Evolutionary conservation across 2,329 filamentous ascomycete species (phyloP).

Genomic region (Neophaeococcomyces mojaviensis): DNA sequence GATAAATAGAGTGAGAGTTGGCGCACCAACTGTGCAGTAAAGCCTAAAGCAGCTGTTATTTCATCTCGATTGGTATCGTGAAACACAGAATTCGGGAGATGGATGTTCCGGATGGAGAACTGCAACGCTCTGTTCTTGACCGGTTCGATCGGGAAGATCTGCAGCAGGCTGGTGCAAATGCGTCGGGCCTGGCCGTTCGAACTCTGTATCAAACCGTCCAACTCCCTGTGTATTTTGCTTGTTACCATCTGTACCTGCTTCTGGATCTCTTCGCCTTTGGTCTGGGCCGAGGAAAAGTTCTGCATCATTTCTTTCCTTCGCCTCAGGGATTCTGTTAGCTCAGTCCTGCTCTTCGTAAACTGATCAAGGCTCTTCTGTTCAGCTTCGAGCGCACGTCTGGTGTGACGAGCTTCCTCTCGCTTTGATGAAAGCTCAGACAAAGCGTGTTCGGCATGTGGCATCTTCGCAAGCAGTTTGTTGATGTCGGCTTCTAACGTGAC

Average conservation of each 20-base stretch:
- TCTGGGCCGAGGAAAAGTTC: conserved; percentile 9
- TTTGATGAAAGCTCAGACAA: conserved; percentile 2
- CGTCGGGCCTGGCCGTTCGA: conserved; percentile 81
- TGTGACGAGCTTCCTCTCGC: conserved; percentile 7
- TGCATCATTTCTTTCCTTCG: conserved; percentile 14
- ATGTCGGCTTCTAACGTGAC: conserved; percentile 72
- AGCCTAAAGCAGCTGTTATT: conserved; percentile 73
- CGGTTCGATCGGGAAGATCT: conserved; percentile 75
- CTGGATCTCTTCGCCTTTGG: not conserved
- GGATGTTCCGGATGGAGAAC: conserved; percentile 74
- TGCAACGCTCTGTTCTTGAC: conserved; percentile 57
- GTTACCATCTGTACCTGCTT: not conserved
- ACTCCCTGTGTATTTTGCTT: not conserved
- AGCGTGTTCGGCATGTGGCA: conserved; percentile 10
- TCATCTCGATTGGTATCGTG: conserved; percentile 63
- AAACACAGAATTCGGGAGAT: conserved; percentile 72
- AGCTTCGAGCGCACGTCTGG: conserved; percentile 12
- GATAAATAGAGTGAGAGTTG: conserved; percentile 75
- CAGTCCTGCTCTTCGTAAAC: conserved; percentile 29
- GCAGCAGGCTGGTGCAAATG: conserved; percentile 73
- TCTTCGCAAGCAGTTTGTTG: conserved; percentile 34
- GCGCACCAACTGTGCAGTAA: conserved; percentile 67
- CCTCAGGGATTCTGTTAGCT: conserved; percentile 38
- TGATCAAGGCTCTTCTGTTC: conserved; percentile 21
- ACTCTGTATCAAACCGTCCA: conserved; percentile 42